Base-by-base conservation (phyloP, 2,329 filamentous ascomycete genomes). In the Aspergillus sp. region DNA sequence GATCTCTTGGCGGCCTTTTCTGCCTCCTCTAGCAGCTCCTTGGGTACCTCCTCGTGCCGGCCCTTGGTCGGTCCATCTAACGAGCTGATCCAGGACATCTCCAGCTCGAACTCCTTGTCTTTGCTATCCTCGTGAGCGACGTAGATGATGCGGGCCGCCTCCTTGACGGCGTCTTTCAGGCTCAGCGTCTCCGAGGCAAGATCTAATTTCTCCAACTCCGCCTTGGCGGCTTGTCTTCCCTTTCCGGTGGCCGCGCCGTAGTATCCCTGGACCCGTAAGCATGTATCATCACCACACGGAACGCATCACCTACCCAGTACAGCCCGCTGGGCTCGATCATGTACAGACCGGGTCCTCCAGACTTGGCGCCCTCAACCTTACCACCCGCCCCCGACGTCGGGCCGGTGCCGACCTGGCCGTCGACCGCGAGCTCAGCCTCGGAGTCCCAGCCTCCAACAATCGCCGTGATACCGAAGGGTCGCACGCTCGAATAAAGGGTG, bases 41-140 rank as follows among this genome's bases (percentile, higher is more conserved):
- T 92, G 52, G 94, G 94, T 53, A 99, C 94, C 75, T 96, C 91
- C 74, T 93, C 83, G 71, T 99, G 94, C 65, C 87, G 85, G 58
- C 94, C 94, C 78, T 95, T 93, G 58, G 92, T 97, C 32, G 92
- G 91, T 4, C 92, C 93, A 60, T 89, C 84, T 45, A 86, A 75
- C 49, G 82, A 84, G 74, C 91, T 97, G 73, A 97, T 89, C 94
- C 94, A 99, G 54, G 90, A 96, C 91, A 99, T 95, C 80, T 99
- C 94, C 55, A 99, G 81, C 84, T 99, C 94, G 68, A 97, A 99
- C 61, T 97, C 94, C 81, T 99, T 99, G 78, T 97, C 94, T 80
- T 97, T 97, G 81, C 93, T 97, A 74, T 99, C 94, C 74, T 97
- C 94, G 71, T 99, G 94, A 45, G 93, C 92, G 55, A 96, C 85